Percentiles rank a stretch among this genome's conserved stretches.
phyloP scores from a whole-genome alignment of 2,329 filamentous ascomycete species.

The Arthrobotrys megalospora region DNA sequence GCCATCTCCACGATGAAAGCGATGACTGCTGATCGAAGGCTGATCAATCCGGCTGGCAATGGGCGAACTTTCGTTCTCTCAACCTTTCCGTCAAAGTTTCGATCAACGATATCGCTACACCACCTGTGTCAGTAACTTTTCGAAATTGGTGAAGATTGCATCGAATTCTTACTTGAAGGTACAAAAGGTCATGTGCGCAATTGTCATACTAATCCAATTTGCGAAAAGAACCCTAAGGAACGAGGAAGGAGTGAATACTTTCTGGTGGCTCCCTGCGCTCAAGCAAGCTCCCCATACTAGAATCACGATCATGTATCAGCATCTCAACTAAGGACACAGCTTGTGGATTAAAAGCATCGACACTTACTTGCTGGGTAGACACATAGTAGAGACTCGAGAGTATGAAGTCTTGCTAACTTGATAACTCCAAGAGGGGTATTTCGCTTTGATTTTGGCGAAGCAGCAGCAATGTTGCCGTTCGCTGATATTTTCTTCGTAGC shows the following conservation, averaged over 20 bases:
- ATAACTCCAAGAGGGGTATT: constrained; percentile 38
- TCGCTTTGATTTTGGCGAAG: constrained; percentile 9
- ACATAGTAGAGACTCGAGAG: constrained; percentile 34
- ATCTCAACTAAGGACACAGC: not conserved
- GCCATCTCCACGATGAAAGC: constrained; percentile 22
- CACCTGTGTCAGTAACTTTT: not conserved
- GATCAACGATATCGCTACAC: constrained; percentile 33
- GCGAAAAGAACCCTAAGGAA: constrained; percentile 15
- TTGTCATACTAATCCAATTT: constrained; percentile 40
- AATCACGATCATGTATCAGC: not conserved
- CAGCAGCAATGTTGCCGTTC: not conserved
- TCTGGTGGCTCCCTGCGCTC: constrained; percentile 5
- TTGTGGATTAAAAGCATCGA: not conserved
- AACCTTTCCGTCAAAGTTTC: constrained; percentile 37
- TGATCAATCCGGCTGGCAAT: constrained; percentile 32
- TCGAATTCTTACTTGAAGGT: constrained; percentile 27
- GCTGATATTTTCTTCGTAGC: constrained; percentile 7
- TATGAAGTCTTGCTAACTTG: constrained; percentile 35
- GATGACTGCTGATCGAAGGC: constrained; percentile 9
- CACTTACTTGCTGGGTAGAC: constrained; percentile 41
- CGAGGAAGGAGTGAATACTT: constrained; percentile 16
- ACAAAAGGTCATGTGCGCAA: constrained; percentile 39
- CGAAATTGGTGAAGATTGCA: not conserved
- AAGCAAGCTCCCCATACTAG: constrained; percentile 30
- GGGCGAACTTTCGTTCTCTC: constrained; percentile 36